Conservation (phyloP, 768 basidiomycete species). For the Russula sp. region DNA sequence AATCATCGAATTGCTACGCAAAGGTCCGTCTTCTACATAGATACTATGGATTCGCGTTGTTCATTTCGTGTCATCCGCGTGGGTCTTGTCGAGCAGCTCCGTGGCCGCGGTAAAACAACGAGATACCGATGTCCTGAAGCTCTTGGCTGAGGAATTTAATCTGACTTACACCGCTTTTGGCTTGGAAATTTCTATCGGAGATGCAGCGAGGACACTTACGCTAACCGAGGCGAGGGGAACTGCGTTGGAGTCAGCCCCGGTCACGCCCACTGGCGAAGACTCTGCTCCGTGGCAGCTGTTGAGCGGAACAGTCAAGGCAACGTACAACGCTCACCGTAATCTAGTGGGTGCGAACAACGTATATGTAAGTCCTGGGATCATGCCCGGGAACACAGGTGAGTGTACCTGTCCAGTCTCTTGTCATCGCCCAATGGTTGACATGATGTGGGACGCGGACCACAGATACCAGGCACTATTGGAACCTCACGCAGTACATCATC, state of each 20-base stretch:
- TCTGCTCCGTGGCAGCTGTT: too few species aligned
- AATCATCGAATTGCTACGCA: slow-evolving; percentile 28
- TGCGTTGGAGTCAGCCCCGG: slow-evolving; percentile 35
- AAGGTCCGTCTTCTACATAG: slow-evolving; percentile 17
- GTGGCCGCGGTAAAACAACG: slow-evolving; percentile 28
- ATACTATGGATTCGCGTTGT: too few species aligned
- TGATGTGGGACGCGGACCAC: background rate
- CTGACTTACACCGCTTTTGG: slow-evolving; percentile 37
- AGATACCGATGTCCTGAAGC: slow-evolving; percentile 25
- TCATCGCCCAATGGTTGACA: background rate
- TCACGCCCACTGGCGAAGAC: slow-evolving; percentile 30
- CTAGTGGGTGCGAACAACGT: slow-evolving; percentile 24
- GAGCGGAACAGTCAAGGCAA: too few species aligned
- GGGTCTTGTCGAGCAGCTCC: slow-evolving; percentile 23
- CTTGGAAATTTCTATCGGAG: slow-evolving; percentile 23
- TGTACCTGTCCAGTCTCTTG: background rate
- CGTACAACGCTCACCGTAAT: slow-evolving; percentile 7
- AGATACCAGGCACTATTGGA: slow-evolving; percentile 15
- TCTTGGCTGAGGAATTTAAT: slow-evolving; percentile 32
- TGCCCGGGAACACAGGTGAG: slow-evolving; percentile 32
- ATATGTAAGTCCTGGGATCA: slow-evolving; percentile 35
- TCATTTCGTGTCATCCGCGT: background rate
- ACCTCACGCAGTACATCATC: slow-evolving; percentile 17
- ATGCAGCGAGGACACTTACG: slow-evolving; percentile 31
- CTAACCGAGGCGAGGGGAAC: slow-evolving; percentile 32